Conservation (phyloP, 805 yeast species). For the Wickerhamomyces chaumierensis region DNA sequence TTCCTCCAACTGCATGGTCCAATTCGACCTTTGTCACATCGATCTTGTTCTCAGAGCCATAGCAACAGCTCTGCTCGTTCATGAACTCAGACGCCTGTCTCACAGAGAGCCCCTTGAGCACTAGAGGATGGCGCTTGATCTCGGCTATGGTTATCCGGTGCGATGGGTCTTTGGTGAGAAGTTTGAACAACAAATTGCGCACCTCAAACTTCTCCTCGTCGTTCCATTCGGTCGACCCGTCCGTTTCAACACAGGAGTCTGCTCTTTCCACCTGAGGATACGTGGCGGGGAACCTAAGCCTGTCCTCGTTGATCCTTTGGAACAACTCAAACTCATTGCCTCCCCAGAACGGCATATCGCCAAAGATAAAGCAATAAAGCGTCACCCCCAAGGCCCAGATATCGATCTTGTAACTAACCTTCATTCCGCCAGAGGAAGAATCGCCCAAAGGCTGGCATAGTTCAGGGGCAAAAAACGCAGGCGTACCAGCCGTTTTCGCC, state of each 20-base stretch:
- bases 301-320: slow-evolving; percentile 61
- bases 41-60: slow-evolving; percentile 23
- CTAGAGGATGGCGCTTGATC: slow-evolving; percentile 71
- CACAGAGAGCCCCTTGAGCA: slow-evolving; percentile 29
- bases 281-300: slow-evolving; percentile 45
- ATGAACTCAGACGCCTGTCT: slow-evolving; percentile 14
- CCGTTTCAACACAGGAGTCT: too few relatives aligned
- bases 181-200: slow-evolving; percentile 45
- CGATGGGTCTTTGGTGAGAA: slow-evolving; percentile 62
- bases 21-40: slow-evolving; percentile 59
- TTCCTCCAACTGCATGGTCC: slow-evolving; percentile 71
- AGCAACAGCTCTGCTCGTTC: slow-evolving; percentile 18
- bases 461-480: slow-evolving; percentile 95
- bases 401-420: slow-evolving; percentile 75
- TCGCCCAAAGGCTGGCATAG: slow-evolving; percentile 46
- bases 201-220: slow-evolving; percentile 31
- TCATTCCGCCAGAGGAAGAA: slow-evolving; percentile 20
- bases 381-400: slow-evolving; percentile 98
- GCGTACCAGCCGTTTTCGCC: slow-evolving; percentile 96
- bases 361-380: slow-evolving; percentile 76
- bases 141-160: slow-evolving; percentile 59
- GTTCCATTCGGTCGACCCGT: slow-evolving; percentile 6
- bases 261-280: slow-evolving; percentile 30
- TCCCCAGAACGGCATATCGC: slow-evolving; percentile 81
- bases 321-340: slow-evolving; percentile 80